Evolutionary conservation across 495 filamentous ascomycete species (phyloP).

Genomic region (Penicillium coprophilum): DNA sequence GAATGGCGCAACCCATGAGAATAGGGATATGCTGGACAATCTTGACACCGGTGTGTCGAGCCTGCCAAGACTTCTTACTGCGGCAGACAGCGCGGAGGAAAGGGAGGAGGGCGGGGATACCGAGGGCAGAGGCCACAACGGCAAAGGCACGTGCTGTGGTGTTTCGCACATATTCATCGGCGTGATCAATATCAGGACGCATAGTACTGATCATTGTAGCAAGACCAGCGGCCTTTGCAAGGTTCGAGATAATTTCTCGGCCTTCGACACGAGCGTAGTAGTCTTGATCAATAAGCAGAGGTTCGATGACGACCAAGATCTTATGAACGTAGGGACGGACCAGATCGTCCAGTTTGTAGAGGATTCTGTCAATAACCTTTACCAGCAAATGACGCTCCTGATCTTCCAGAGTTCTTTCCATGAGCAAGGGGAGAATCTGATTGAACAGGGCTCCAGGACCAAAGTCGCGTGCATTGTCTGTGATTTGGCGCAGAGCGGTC

Average conservation of each 20-base stretch:
- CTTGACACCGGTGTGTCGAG: slow-evolving; percentile 98
- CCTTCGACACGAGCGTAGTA: slow-evolving; percentile 99
- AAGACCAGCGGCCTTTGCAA: slow-evolving; percentile 93
- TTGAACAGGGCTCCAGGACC: slow-evolving; percentile 94
- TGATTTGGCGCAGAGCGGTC: slow-evolving; percentile 96
- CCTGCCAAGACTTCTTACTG: slow-evolving; percentile 99
- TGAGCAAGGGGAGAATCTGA: slow-evolving; percentile 93
- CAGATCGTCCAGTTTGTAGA: slow-evolving; percentile 97
- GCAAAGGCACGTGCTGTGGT: slow-evolving; percentile 97
- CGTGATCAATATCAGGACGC: slow-evolving; percentile 98
- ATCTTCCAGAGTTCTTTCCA: slow-evolving; percentile 98
- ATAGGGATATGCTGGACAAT: slow-evolving; percentile 99
- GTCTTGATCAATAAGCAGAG: slow-evolving; percentile 96
- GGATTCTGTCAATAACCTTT: slow-evolving; percentile 97
- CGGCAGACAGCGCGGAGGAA: slow-evolving; percentile 94
- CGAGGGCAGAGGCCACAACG: slow-evolving; percentile 93
- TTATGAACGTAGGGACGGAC: slow-evolving; percentile 97
- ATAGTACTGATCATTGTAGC: slow-evolving; percentile 99
- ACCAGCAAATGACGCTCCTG: slow-evolving; percentile 98
- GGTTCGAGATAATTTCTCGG: slow-evolving; percentile 96
- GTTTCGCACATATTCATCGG: slow-evolving; percentile 98
- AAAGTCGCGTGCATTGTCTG: slow-evolving; percentile 96
- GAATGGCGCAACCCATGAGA: slow-evolving; percentile 94
- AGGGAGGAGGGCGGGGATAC: slow-evolving; percentile 91
- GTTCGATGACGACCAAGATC: slow-evolving; percentile 98